Percentiles rank a stretch among this genome's conserved stretches.
These are phyloP conservation scores for Suhomyces maxii DNA, from an alignment of 1,139 yeast species.

Conservation along the genomic window DNA sequence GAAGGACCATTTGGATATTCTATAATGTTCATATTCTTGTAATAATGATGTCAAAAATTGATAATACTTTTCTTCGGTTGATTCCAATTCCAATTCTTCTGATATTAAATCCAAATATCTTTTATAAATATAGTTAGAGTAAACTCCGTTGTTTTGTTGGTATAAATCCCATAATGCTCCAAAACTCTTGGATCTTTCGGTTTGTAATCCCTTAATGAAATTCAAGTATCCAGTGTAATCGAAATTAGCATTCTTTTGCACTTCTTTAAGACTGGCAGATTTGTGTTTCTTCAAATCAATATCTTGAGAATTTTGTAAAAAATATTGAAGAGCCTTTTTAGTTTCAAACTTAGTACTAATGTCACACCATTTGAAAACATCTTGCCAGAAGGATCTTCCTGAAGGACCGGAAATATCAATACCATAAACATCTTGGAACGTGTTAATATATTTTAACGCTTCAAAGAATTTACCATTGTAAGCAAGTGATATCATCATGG, in stretches of 20 bases:
- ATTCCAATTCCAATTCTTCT: conserved; percentile 18
- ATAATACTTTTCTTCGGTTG: conserved; percentile 22
- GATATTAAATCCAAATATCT: conserved; percentile 24
- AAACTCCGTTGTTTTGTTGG: conserved; percentile 23
- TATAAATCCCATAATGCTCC: conserved; percentile 38
- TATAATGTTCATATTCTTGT: conserved; percentile 22
- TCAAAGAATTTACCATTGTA: conserved; percentile 32
- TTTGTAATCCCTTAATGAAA: conserved; percentile 26
- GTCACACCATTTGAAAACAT: conserved; percentile 40
- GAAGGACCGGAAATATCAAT: conserved; percentile 21
- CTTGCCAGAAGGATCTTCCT: conserved; percentile 37
- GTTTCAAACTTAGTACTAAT: conserved; percentile 23
- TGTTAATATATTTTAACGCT: conserved; percentile 36
- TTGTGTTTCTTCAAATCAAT: conserved; percentile 1
- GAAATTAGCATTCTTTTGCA: conserved; percentile 36
- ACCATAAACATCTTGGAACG: conserved; percentile 34
- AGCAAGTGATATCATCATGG: conserved; percentile 34
- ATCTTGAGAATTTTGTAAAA: conserved; percentile 20
- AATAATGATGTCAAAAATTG: conserved; percentile 24
- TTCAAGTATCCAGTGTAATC: conserved; percentile 41
- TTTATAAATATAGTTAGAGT: conserved; percentile 27
- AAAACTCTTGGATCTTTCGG: conserved; percentile 29
- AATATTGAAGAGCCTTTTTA: conserved; percentile 28
- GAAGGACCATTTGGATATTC: conserved; percentile 27
- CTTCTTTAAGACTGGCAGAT: conserved; percentile 24